These are phyloP conservation scores for Andrographis paniculata DNA, from an alignment of 305 asterid species.

Conservation along the genomic window DNA sequence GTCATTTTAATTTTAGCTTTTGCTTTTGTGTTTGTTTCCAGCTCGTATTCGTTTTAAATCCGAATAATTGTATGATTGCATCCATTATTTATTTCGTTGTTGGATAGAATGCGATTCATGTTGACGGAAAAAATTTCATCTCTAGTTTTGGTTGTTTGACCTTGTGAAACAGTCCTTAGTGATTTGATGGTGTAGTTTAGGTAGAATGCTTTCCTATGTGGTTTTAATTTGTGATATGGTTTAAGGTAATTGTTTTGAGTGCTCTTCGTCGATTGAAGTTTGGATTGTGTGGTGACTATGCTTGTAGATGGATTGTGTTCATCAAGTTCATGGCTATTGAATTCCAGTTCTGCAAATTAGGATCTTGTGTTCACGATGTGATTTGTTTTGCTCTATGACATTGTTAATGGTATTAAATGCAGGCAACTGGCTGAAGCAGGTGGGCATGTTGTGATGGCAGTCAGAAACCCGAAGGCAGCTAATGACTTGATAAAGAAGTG, in stretches of 20 bases:
- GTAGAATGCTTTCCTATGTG: no score
- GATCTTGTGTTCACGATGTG: background rate
- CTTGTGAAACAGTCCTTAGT: background rate
- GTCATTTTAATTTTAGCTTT: conserved; percentile 24
- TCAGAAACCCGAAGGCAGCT: conserved; percentile 55
- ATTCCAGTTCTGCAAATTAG: no score
- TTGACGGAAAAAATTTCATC: no score
- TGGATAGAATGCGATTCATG: no score
- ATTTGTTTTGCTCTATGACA: background rate
- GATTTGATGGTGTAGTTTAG: background rate
- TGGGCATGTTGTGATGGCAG: conserved; percentile 82
- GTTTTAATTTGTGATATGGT: background rate
- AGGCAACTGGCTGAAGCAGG: conserved; percentile 87
- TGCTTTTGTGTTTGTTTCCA: background rate
- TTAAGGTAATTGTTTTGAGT: no score
- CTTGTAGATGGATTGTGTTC: no score
- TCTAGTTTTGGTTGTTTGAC: background rate
- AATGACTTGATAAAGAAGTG: conserved; percentile 52
- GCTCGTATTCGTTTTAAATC: background rate
- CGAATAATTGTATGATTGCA: no score
- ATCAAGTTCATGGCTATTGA: no score
- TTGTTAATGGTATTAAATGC: conserved; percentile 1
- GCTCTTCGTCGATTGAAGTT: no score
- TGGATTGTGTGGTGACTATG: no score
- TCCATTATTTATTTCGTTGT: background rate